phyloP scores from a whole-genome alignment of 164 flowering plant genomes.

The Stephania cephalantha region DNA sequence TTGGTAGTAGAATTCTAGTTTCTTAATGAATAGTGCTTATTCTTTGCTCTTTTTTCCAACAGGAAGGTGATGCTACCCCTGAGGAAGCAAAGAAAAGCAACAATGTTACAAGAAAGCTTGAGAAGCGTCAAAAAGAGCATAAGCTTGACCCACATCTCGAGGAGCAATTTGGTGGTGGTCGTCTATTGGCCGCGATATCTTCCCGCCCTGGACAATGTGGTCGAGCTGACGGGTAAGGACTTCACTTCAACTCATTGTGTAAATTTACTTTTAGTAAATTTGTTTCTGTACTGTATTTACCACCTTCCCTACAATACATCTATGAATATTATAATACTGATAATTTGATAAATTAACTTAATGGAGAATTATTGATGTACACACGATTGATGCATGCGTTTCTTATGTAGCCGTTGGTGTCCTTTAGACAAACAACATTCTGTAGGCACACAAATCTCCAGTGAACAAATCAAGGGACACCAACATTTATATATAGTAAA shows the following conservation, averaged over 20 bases:
- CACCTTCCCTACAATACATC: too few relatives aligned
- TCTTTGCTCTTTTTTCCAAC: not conserved
- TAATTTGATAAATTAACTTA: too few relatives aligned
- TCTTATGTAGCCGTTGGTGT: too few relatives aligned
- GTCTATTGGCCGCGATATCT: conserved; percentile 39
- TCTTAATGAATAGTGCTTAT: too few relatives aligned
- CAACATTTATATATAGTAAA: too few relatives aligned
- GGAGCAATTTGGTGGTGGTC: conserved; percentile 22
- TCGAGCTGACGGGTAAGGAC: conserved; percentile 42
- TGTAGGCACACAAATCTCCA: too few relatives aligned
- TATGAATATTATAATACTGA: too few relatives aligned
- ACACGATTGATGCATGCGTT: too few relatives aligned
- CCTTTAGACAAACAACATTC: too few relatives aligned
- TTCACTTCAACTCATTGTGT: not conserved
- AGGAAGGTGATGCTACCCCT: conserved; percentile 34
- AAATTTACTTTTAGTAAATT: not conserved
- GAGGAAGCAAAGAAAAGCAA: conserved; percentile 54
- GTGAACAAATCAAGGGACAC: too few relatives aligned
- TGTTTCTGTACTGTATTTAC: not conserved
- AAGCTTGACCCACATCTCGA: conserved; percentile 36
- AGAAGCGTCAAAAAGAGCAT: conserved; percentile 33
- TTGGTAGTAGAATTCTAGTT: too few relatives aligned
- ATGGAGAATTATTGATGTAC: too few relatives aligned
- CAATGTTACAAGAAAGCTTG: conserved; percentile 37
- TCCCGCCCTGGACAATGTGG: conserved; percentile 57